Evolutionary conservation across 192 early-diverging fungal species (phyloP).

Genomic region (Diversispora epigaea): DNA sequence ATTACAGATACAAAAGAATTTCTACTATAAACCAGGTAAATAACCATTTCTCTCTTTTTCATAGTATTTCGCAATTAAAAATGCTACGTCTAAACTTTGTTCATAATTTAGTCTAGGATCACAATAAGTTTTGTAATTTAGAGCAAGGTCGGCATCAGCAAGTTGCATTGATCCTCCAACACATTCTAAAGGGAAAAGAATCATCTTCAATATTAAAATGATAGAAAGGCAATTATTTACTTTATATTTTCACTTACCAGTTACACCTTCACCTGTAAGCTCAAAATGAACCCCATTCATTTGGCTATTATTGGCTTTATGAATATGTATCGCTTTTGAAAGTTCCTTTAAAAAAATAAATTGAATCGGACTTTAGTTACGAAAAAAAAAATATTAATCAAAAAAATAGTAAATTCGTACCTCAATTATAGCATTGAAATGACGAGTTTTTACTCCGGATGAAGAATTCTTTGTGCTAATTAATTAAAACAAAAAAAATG

Average conservation of each 20-base stretch:
- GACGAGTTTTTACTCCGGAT: slow-evolving; percentile 86
- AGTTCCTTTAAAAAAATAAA: slow-evolving; percentile 58
- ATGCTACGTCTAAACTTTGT: slow-evolving; percentile 95
- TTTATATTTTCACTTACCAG: slow-evolving; percentile 47
- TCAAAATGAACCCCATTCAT: slow-evolving; percentile 97
- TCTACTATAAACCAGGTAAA: slow-evolving; percentile 16
- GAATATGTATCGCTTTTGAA: slow-evolving; percentile 78
- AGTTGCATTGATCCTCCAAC: slow-evolving; percentile 98
- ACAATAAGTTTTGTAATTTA: slow-evolving; percentile 95
- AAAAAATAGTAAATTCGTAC: slow-evolving; percentile 33
- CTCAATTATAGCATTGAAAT: slow-evolving; percentile 83
- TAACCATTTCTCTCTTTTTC: slow-evolving; percentile 41
- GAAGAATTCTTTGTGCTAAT: slow-evolving; percentile 74
- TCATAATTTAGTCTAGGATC: slow-evolving; percentile 97
- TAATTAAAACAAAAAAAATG: neutral
- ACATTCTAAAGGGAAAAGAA: slow-evolving; percentile 55
- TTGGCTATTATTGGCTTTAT: slow-evolving; percentile 67
- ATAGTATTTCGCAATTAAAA: slow-evolving; percentile 91
- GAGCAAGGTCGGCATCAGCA: slow-evolving; percentile 72
- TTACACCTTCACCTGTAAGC: slow-evolving; percentile 95
- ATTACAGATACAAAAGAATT: too few species aligned
- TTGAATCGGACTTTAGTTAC: neutral
- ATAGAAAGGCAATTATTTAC: neutral
- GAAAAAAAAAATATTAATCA: neutral
- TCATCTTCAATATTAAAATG: neutral